A percentile compares a stretch with the other conserved stretches of the same genome.
Conservation (phyloP, 2,329 filamentous ascomycete species). For the Xylariaceae sp. region DNA sequence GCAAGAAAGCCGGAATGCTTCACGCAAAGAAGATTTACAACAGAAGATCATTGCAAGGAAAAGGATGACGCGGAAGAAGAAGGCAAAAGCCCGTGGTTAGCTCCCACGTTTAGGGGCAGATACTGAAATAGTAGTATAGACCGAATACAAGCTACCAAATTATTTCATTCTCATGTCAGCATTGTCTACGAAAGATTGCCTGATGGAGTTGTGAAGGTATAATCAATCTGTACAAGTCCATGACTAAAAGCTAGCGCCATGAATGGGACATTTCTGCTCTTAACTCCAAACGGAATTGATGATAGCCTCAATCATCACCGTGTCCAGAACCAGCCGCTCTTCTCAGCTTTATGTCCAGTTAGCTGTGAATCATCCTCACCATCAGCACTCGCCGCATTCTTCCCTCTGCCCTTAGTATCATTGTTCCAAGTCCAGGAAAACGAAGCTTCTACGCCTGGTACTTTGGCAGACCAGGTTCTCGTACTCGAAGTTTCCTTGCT, state of each 20-base stretch:
- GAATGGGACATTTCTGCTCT: not conserved
- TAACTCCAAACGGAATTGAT: no score
- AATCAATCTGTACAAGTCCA: no score
- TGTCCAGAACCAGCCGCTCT: constrained; percentile 33
- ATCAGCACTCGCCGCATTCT: not conserved
- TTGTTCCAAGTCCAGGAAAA: constrained; percentile 20
- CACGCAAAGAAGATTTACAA: constrained; percentile 51
- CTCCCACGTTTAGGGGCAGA: not conserved
- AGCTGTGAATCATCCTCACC: not conserved
- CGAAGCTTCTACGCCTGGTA: constrained; percentile 18
- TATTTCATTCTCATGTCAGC: not conserved
- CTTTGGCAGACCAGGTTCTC: constrained; percentile 25
- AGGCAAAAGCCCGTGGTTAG: constrained; percentile 49
- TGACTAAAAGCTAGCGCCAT: not conserved
- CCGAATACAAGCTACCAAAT: not conserved
- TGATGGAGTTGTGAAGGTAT: not conserved
- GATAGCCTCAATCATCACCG: constrained; percentile 8
- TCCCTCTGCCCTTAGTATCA: not conserved
- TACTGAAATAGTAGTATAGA: not conserved
- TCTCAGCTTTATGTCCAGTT: not conserved
- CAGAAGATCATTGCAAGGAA: constrained; percentile 88
- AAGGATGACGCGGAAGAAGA: constrained; percentile 77
- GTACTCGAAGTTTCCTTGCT: constrained; percentile 18
- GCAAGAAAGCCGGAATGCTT: constrained; percentile 33
- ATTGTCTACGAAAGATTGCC: no score